phyloP scores from a whole-genome alignment of 2,329 filamentous ascomycete species.

The Phialophora expanda region DNA sequence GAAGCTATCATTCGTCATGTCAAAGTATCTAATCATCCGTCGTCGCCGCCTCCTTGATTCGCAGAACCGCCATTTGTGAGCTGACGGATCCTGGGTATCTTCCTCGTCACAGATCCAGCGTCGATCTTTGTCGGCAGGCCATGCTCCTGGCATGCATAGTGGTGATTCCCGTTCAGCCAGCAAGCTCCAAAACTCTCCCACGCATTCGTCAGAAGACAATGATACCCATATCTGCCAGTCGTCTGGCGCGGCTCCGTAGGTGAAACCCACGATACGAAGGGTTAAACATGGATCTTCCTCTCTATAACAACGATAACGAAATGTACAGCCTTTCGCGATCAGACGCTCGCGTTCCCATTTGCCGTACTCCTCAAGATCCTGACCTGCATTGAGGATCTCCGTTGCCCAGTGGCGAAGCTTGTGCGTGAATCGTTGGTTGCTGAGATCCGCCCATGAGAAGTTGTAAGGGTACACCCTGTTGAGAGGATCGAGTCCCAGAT shows the following conservation, averaged over 20 bases:
- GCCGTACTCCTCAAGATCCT: conserved; percentile 19
- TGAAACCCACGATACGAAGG: conserved; percentile 8
- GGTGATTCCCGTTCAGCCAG: not conserved
- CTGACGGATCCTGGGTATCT: not conserved
- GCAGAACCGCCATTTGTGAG: not conserved
- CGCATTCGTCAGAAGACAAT: conserved; percentile 15
- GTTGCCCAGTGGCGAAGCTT: conserved; percentile 18
- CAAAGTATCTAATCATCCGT: not conserved
- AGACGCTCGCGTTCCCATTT: conserved; percentile 12
- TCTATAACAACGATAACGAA: not conserved
- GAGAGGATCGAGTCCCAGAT: not conserved
- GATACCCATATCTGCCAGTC: conserved; percentile 26
- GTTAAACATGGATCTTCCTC: not conserved
- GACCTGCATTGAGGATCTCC: conserved; percentile 18
- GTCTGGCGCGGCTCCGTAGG: conserved; percentile 9
- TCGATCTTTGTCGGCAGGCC: not conserved
- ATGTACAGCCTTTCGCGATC: not conserved
- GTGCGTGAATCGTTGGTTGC: conserved; percentile 9
- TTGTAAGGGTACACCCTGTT: no score
- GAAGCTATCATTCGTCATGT: not conserved
- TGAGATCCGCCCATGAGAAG: not conserved
- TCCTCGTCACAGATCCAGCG: not conserved
- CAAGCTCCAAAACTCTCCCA: conserved; percentile 21
- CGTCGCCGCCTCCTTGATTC: not conserved
- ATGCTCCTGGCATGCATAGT: not conserved